phyloP scores from a whole-genome alignment of 2,329 filamentous ascomycete genomes.

The Xylariaceae sp. region DNA sequence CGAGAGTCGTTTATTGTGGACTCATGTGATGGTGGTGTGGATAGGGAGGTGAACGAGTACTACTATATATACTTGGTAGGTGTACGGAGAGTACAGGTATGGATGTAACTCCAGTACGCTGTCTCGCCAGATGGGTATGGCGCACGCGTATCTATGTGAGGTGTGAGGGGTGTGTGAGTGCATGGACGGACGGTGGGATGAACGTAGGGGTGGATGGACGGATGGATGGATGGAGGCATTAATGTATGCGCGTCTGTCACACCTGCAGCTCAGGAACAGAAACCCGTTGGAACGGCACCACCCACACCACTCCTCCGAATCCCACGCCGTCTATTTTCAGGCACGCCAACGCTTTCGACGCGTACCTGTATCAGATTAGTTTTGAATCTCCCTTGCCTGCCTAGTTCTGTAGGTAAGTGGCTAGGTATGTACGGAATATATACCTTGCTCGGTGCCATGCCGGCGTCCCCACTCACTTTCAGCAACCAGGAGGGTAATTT shows the following conservation, averaged over 20 bases:
- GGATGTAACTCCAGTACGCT: not conserved
- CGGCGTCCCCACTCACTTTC: not conserved
- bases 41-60: slow-evolving; percentile 12
- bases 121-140: no score
- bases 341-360: not conserved
- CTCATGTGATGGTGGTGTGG: slow-evolving; percentile 10
- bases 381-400: not conserved
- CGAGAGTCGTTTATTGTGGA: no score
- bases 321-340: not conserved
- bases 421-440: no score
- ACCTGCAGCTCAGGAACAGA: slow-evolving; percentile 16
- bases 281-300: slow-evolving; percentile 20
- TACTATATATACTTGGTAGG: not conserved
- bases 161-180: slow-evolving; percentile 15
- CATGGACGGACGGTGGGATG: slow-evolving; percentile 10
- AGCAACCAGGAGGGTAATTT: not conserved
- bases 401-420: no score
- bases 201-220: not conserved
- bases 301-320: slow-evolving; percentile 14
- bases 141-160: slow-evolving; percentile 3
- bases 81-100: not conserved
- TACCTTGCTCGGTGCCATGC: no score
- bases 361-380: slow-evolving; percentile 6
- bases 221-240: slow-evolving; percentile 5
- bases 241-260: slow-evolving; percentile 18